phyloP scores from a whole-genome alignment of 1,139 yeast genomes.

The Geotrichum reessii region DNA sequence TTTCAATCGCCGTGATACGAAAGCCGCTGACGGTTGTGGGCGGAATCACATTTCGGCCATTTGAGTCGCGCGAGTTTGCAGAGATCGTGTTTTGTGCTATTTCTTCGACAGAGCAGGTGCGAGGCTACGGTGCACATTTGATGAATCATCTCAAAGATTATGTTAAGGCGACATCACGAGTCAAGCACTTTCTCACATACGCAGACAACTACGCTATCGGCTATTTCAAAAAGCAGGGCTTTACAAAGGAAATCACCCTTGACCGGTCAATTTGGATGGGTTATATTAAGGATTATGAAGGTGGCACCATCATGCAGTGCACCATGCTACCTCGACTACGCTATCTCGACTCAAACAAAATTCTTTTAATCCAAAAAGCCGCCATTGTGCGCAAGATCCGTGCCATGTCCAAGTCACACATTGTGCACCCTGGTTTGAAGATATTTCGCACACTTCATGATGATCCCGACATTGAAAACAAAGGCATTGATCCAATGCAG shows the following conservation, averaged over 20 bases:
- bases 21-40: slow-evolving; percentile 95
- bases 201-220: slow-evolving; percentile 99
- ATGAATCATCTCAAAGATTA: slow-evolving; percentile 97
- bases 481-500: slow-evolving; percentile 56
- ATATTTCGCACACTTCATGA: slow-evolving; percentile 46
- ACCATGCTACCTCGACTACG: slow-evolving; percentile 84
- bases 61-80: slow-evolving; percentile 84
- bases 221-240: slow-evolving; percentile 95
- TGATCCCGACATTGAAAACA: slow-evolving; percentile 37
- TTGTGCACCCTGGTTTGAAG: slow-evolving; percentile 75
- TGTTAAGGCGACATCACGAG: slow-evolving; percentile 81
- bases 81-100: slow-evolving; percentile 98
- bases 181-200: slow-evolving; percentile 84
- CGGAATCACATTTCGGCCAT: slow-evolving; percentile 94
- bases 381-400: slow-evolving; percentile 83
- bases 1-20: slow-evolving; percentile 92
- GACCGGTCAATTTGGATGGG: slow-evolving; percentile 95
- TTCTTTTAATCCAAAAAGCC: slow-evolving; percentile 79
- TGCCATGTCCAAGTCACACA: slow-evolving; percentile 69
- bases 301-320: slow-evolving; percentile 98
- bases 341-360: slow-evolving; percentile 83
- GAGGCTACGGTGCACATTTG: slow-evolving; percentile 97
- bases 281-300: slow-evolving; percentile 95
- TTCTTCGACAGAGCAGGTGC: slow-evolving; percentile 92
- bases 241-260: slow-evolving; percentile 85